Percentiles rank a stretch among this genome's conserved stretches.
Evolutionary conservation across 352 stramenopile genomes (phyloP).

Genomic region (Pythium chondricola): DNA sequence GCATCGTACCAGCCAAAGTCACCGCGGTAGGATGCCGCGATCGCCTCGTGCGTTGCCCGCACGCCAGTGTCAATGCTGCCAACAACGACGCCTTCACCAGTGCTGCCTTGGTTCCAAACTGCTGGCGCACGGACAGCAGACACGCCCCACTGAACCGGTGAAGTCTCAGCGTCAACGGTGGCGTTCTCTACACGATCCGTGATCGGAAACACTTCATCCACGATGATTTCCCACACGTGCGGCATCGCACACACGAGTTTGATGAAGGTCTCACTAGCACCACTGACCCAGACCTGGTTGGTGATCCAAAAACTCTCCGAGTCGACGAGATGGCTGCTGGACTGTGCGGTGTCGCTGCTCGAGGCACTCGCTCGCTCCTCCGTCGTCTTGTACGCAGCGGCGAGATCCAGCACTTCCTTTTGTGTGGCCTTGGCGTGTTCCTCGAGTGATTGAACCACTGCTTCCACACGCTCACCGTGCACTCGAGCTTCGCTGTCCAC

Average conservation of each 20-base stretch:
- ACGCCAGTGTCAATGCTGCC: constrained; percentile 32
- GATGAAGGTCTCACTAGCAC: constrained; percentile 8
- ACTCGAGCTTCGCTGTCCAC: constrained; percentile 1
- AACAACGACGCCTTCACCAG: constrained; percentile 18
- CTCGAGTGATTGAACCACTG: constrained; percentile 11
- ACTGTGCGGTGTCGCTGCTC: neutral
- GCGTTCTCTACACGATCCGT: constrained; percentile 5
- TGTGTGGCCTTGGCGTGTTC: constrained; percentile 5
- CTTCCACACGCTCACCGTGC: constrained; percentile 7
- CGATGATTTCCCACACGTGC: constrained; percentile 2
- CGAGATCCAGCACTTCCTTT: constrained; percentile 10
- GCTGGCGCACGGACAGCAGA: constrained; percentile 7
- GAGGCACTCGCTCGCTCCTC: neutral
- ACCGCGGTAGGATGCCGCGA: constrained; percentile 6
- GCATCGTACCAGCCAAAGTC: constrained; percentile 25
- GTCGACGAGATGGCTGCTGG: constrained; percentile 4
- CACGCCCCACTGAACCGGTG: constrained; percentile 20
- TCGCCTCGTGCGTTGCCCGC: constrained; percentile 18
- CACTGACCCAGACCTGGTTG: constrained; percentile 19
- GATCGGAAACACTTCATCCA: constrained; percentile 9
- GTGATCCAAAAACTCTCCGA: constrained; percentile 18
- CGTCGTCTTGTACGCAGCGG: constrained; percentile 7
- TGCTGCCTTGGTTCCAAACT: constrained; percentile 20
- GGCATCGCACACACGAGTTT: constrained; percentile 7
- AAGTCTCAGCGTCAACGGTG: constrained; percentile 2